A percentile compares a stretch with the other conserved stretches of the same genome.
These are phyloP conservation scores for Echria macrotheca DNA, from an alignment of 495 filamentous ascomycete species.

Conservation along the genomic window DNA sequence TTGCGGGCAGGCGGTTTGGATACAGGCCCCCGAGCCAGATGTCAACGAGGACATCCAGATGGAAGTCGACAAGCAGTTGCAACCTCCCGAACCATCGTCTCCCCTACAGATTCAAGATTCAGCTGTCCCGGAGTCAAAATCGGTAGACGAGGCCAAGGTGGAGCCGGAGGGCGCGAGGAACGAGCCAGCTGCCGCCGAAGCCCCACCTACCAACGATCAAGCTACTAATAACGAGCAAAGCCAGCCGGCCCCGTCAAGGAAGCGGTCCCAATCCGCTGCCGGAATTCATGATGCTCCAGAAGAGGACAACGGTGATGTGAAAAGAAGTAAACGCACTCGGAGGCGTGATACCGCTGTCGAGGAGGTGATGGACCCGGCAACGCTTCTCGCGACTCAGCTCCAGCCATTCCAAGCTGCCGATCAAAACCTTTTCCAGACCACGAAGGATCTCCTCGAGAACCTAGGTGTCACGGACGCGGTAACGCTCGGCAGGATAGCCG, in stretches of 20 bases:
- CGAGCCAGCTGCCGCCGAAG: slow-evolving; percentile 10
- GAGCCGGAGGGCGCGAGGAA: slow-evolving; percentile 10
- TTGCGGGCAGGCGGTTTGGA: slow-evolving; percentile 26
- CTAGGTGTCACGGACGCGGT: slow-evolving; percentile 54
- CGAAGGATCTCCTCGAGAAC: slow-evolving; percentile 60
- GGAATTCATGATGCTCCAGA: slow-evolving; percentile 50
- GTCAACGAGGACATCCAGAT: slow-evolving; percentile 35
- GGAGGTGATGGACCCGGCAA: slow-evolving; percentile 62
- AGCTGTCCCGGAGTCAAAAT: not conserved
- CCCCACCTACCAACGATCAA: slow-evolving; percentile 14
- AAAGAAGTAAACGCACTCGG: slow-evolving; percentile 77
- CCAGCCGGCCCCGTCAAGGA: slow-evolving; percentile 40
- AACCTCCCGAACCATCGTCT: slow-evolving; percentile 12
- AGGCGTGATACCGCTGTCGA: slow-evolving; percentile 71
- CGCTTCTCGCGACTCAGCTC: slow-evolving; percentile 65
- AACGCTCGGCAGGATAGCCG: slow-evolving; percentile 45
- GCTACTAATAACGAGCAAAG: slow-evolving; percentile 7
- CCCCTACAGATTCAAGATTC: not conserved
- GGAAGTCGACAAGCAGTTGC: slow-evolving; percentile 32
- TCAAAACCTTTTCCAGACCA: slow-evolving; percentile 66
- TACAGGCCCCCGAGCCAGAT: slow-evolving; percentile 31
- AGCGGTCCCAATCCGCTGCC: slow-evolving; percentile 60
- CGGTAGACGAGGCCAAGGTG: slow-evolving; percentile 10
- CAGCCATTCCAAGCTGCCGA: slow-evolving; percentile 65
- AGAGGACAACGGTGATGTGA: slow-evolving; percentile 57